phyloP scores from a whole-genome alignment of 2,329 filamentous ascomycete species.

The Aureobasidium uvarum region DNA sequence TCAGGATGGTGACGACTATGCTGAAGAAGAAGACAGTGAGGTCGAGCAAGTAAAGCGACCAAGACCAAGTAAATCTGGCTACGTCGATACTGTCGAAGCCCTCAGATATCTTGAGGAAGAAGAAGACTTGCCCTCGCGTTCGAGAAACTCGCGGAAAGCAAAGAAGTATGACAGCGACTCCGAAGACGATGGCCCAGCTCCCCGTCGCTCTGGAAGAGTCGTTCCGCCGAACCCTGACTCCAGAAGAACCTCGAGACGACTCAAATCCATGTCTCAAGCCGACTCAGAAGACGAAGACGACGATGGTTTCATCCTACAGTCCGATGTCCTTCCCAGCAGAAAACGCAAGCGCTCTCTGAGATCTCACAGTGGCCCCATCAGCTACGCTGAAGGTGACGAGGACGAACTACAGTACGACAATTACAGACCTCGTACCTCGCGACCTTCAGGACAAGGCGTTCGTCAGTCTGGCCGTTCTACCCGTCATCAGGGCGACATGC shows the following conservation, averaged over 20 bases:
- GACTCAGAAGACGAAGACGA: conserved; percentile 28
- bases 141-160: conserved; percentile 11
- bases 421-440: conserved; percentile 25
- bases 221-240: conserved; percentile 29
- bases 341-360: conserved; percentile 41
- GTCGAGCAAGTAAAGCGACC: background rate
- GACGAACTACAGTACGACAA: conserved; percentile 28
- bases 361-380: background rate
- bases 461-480: conserved; percentile 49
- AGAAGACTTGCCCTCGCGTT: conserved; percentile 29
- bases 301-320: conserved; percentile 37
- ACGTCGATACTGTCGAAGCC: conserved; percentile 11
- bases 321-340: conserved; percentile 42
- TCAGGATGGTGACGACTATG: conserved; percentile 12
- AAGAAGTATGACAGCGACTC: conserved; percentile 20
- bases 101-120: background rate
- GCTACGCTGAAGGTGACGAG: conserved; percentile 24
- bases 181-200: background rate
- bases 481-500: conserved; percentile 49
- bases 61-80: conserved; percentile 12
- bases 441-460: conserved; percentile 30
- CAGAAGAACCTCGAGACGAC: conserved; percentile 1
- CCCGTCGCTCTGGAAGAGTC: conserved; percentile 12
- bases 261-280: background rate
- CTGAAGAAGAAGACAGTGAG: conserved; percentile 28